Evolutionary conservation across 2,329 filamentous ascomycete species (phyloP).

Genomic region (Clarireedia paspali): DNA sequence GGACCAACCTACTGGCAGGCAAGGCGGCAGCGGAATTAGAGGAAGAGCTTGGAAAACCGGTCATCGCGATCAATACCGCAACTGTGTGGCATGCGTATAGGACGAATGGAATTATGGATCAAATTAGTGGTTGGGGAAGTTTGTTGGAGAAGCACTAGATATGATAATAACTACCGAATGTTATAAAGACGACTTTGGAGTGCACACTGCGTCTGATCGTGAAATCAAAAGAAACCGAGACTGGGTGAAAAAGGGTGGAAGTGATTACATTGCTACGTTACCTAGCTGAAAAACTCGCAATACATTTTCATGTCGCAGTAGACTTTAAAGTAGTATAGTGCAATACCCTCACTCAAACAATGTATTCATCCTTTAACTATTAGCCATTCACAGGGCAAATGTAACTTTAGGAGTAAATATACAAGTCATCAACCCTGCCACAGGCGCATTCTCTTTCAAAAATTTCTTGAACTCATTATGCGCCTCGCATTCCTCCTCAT

Average conservation of each 20-base stretch:
- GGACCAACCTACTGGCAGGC: slow-evolving; percentile 28
- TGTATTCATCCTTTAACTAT: background rate
- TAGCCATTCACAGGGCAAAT: background rate
- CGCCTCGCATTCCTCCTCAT: slow-evolving; percentile 46
- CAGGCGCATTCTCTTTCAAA: slow-evolving; percentile 14
- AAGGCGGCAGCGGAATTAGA: slow-evolving; percentile 27
- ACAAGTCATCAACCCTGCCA: slow-evolving; percentile 17
- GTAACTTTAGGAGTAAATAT: slow-evolving; percentile 10
- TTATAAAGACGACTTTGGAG: too few species aligned
- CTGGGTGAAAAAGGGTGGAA: too few species aligned
- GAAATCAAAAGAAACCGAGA: too few species aligned
- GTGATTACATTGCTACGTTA: background rate
- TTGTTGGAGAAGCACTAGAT: slow-evolving; percentile 14
- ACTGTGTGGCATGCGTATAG: slow-evolving; percentile 29
- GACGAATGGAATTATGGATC: slow-evolving; percentile 24
- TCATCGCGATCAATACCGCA: slow-evolving; percentile 30
- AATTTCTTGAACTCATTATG: slow-evolving; percentile 40
- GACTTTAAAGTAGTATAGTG: background rate
- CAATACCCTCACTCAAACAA: too few species aligned
- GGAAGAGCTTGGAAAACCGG: slow-evolving; percentile 22
- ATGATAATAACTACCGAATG: background rate
- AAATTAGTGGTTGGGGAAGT: slow-evolving; percentile 17
- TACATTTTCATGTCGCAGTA: background rate
- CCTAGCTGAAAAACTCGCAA: background rate
- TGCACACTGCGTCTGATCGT: too few species aligned